phyloP scores from a whole-genome alignment of 257 asterid genomes.

The Solanum chiquidenum region DNA sequence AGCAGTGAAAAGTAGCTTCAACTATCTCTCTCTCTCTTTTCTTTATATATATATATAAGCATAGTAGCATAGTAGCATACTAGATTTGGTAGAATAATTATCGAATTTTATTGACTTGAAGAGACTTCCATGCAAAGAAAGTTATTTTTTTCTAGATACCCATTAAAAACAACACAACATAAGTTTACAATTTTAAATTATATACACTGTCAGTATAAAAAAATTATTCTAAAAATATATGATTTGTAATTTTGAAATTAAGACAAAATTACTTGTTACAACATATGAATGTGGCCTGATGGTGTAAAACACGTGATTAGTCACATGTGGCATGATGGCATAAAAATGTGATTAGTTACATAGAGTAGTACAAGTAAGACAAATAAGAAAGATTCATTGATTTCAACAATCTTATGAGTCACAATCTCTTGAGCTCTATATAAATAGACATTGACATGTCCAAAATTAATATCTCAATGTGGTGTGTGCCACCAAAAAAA shows the following conservation, averaged over 20 bases:
- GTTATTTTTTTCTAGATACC: background rate
- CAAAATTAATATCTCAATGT: background rate
- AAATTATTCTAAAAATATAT: background rate
- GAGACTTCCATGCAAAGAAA: background rate
- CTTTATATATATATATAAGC: background rate
- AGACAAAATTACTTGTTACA: background rate
- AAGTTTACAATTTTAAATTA: background rate
- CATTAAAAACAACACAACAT: background rate
- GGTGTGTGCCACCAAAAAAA: background rate
- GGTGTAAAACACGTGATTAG: background rate
- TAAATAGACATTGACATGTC: background rate
- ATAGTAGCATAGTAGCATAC: background rate
- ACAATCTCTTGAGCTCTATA: background rate
- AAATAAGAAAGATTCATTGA: background rate
- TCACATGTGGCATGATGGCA: background rate
- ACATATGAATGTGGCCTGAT: background rate
- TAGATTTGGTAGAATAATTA: background rate
- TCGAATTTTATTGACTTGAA: background rate
- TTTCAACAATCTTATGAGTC: background rate
- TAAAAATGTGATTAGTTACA: background rate
- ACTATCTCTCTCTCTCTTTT: background rate
- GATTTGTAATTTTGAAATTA: background rate
- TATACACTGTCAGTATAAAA: background rate
- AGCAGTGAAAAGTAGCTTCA: background rate
- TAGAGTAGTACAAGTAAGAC: background rate